Base-by-base conservation (phyloP, 768 basidiomycete genomes). In the Coprinopsis sp. region DNA sequence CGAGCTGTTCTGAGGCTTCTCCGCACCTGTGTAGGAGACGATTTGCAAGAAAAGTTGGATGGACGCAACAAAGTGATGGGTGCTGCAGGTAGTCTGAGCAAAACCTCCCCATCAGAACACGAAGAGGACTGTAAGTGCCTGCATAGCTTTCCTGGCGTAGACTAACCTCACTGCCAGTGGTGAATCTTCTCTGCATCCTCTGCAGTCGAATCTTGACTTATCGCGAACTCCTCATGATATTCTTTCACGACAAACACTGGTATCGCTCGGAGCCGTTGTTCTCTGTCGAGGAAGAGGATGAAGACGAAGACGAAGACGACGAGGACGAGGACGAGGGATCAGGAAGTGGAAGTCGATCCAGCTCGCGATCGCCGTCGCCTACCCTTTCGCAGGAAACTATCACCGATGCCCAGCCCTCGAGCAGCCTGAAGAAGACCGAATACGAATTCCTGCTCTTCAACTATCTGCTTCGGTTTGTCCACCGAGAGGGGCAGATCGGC, bases 381-480 rank as follows among this genome's bases (percentile, higher is more conserved):
- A 65, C 79, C 16, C 75, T 78, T 5, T 85, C 85, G 1, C 77
- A 80, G 47, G 65, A 64, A 5, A 85, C 81, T 3, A 66, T 78
- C 27, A 79, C 69, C 25, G 80, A 78, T 10, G 73, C 66, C 7
- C 71, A 68, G 11, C 59, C 64, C 12, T 63, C 73, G 11, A 65
- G 76, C 3, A 51, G 61, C 0, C 62, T 64, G 16, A 82, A 79
- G 59, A 88, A 87, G 62, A 71, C 89, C 16, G 91, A 95, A 67
- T 95, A 95, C 58, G 94, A 98, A 60, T 97, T 96, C 59, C 79
- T 95, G 23, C 73, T 97, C 11, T 96, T 97, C 74, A 91, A 94
- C 59, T 95, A 95, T 58, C 82, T 98, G 28, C 80, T 98, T 8
- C 89, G 92, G 0, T 97, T 93, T 60, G 87, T 93, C 19, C 94